These are phyloP conservation scores for Pichia sp. DNA, from an alignment of 1,139 yeast genomes.

Conservation along the genomic window DNA sequence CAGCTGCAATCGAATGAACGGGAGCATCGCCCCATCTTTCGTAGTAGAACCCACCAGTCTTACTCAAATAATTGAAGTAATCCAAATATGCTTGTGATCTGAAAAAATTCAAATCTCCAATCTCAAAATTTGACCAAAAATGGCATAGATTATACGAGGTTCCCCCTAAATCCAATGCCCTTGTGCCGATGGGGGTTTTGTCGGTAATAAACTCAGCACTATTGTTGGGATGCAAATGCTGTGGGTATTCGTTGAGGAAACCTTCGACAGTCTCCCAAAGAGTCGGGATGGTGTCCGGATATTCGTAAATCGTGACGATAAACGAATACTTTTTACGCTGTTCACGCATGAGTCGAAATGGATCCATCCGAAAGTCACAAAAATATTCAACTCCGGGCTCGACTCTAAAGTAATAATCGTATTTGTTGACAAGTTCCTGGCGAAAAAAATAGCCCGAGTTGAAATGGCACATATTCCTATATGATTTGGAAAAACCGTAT, in stretches of 20 bases:
- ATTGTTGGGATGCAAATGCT: slow-evolving; percentile 62
- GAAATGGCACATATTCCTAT: slow-evolving; percentile 79
- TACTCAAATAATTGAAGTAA: slow-evolving; percentile 67
- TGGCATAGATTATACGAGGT: slow-evolving; percentile 81
- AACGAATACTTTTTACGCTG: slow-evolving; percentile 79
- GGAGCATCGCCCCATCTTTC: slow-evolving; percentile 99
- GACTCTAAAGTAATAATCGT: slow-evolving; percentile 89
- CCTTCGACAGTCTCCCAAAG: slow-evolving; percentile 73
- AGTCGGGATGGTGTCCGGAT: slow-evolving; percentile 78
- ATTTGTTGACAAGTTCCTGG: slow-evolving; percentile 59
- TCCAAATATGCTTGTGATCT: slow-evolving; percentile 63
- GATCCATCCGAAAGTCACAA: slow-evolving; percentile 82
- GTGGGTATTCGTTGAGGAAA: slow-evolving; percentile 57
- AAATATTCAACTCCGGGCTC: slow-evolving; percentile 86
- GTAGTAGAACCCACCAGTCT: slow-evolving; percentile 80
- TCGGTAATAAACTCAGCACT: slow-evolving; percentile 68
- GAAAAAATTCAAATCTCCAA: slow-evolving; percentile 76
- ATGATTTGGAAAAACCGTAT: slow-evolving; percentile 74
- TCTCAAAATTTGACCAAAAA: slow-evolving; percentile 94
- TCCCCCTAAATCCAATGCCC: slow-evolving; percentile 33
- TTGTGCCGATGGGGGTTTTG: slow-evolving; percentile 39
- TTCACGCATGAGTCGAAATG: slow-evolving; percentile 75
- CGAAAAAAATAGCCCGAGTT: slow-evolving; percentile 79
- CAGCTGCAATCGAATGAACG: slow-evolving; percentile 76
- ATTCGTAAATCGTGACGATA: slow-evolving; percentile 71